Percentiles rank a stretch among this genome's conserved stretches.
Conservation (phyloP, 2,329 filamentous ascomycete species). For the Biscogniauxia sp. region DNA sequence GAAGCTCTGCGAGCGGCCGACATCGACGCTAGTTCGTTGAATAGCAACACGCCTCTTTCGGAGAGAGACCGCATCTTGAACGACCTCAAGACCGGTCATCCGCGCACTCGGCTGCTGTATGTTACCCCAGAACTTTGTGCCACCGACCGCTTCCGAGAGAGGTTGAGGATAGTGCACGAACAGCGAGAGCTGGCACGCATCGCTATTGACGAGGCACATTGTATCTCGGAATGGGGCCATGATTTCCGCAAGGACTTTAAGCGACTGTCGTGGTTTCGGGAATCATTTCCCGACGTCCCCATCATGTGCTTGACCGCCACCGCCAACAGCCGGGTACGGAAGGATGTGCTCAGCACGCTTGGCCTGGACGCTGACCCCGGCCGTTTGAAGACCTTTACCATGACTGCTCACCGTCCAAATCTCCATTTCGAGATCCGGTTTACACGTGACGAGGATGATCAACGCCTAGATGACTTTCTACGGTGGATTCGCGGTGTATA, state of each 20-base stretch:
- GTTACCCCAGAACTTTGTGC: conserved; percentile 90
- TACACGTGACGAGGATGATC: conserved; percentile 71
- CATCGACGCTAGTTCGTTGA: conserved; percentile 81
- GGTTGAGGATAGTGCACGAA: conserved; percentile 68
- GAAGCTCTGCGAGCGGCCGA: conserved; percentile 70
- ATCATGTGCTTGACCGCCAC: conserved; percentile 93
- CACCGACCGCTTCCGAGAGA: conserved; percentile 71
- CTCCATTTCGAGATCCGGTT: conserved; percentile 89
- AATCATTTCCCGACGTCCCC: conserved; percentile 77
- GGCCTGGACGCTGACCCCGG: conserved; percentile 59
- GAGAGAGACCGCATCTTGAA: conserved; percentile 69
- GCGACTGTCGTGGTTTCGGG: conserved; percentile 79
- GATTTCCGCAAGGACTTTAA: conserved; percentile 95
- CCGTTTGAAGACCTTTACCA: conserved; percentile 71
- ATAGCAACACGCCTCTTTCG: conserved; percentile 69
- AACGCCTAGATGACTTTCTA: conserved; percentile 71
- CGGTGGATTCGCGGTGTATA: conserved; percentile 74
- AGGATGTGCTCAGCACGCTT: conserved; percentile 78
- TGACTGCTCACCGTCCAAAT: conserved; percentile 80
- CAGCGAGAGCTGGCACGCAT: conserved; percentile 85
- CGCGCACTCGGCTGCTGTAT: conserved; percentile 78
- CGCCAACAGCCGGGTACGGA: conserved; percentile 74
- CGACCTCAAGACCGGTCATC: conserved; percentile 86
- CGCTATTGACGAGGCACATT: conserved; percentile 92
- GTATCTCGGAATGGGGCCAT: conserved; percentile 97